Base-by-base conservation (phyloP, 306 rosid genomes). In the Prinsepia uniflora region DNA sequence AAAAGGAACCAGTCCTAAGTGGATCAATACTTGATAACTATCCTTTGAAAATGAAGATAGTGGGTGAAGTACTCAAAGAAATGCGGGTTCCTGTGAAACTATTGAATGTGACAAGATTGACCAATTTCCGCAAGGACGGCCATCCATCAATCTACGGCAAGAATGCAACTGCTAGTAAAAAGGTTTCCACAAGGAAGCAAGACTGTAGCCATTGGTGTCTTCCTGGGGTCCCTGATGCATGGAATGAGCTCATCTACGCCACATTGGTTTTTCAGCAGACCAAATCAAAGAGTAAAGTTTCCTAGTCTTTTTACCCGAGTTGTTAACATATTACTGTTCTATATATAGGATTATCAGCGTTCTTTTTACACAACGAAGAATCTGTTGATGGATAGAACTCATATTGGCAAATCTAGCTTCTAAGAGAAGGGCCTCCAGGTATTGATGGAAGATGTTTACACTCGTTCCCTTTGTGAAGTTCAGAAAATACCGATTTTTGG, bases 131-230 rank as follows among this genome's bases (percentile, higher is more conserved):
- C 67, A 91, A 86, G 78, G 97, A 94, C 63, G 99, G 91, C 61
- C 97, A 94, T 76, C 99, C 97, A 34, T 94, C 99, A 43, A 70
- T 89, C 43, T 89, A 73, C 17, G 83, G 96, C 53, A 90, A 81
- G 82, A 74, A 22, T 49, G 19, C 47, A 4, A 48, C 60, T 8
- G 79, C 67, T 8, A 81, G 76, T 5, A 80, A 80, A 72, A 90
- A 80, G 77, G 87, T 87, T 34, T 83, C 97, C 47, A 78, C 62
- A 17, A 86, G 83, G 80, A 75, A 76, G 73, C 87, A 89, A 59
- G 99, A 95, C 63, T 95, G 97, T 81, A 95, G 99, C 84, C 99
- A 89, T 75, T 91, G 96, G 96, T 95, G 96, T 63, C 88, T 95
- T 80, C 99, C 97, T 4, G 97, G 99, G 36, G 99, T 94, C 59